phyloP scores from a whole-genome alignment of 108 stramenopile species.

The Thalassiosira profunda region DNA sequence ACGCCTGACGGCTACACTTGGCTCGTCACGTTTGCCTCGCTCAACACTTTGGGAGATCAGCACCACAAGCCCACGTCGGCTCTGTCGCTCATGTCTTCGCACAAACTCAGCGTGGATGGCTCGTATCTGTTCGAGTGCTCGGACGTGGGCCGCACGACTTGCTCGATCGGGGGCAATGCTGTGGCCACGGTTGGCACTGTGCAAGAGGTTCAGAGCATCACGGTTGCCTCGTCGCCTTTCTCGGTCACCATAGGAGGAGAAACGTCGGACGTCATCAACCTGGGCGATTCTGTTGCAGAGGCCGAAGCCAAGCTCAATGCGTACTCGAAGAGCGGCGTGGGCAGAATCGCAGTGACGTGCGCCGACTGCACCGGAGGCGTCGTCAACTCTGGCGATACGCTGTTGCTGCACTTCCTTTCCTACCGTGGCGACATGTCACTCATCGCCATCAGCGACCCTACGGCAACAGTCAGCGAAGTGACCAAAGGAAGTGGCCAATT shows the following conservation, averaged over 20 bases:
- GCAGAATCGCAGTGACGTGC: slow-evolving; percentile 36
- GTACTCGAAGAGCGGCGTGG: slow-evolving; percentile 29
- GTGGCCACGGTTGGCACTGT: slow-evolving; percentile 32
- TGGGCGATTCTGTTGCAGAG: slow-evolving; percentile 27
- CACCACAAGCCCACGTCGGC: slow-evolving; percentile 26
- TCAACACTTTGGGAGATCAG: slow-evolving; percentile 44
- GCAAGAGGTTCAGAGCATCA: slow-evolving; percentile 40
- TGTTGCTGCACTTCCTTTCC: slow-evolving; percentile 40
- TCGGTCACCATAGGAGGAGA: slow-evolving; percentile 44
- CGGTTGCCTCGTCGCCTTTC: slow-evolving; percentile 34
- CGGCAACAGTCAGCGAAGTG: slow-evolving; percentile 31
- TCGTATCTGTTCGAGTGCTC: slow-evolving; percentile 49
- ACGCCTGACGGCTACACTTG: slow-evolving; percentile 61
- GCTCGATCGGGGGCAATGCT: slow-evolving; percentile 32
- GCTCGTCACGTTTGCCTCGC: slow-evolving; percentile 58
- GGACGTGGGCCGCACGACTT: slow-evolving; percentile 27
- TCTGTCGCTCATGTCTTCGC: slow-evolving; percentile 26
- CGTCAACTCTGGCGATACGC: slow-evolving; percentile 21
- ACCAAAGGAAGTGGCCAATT: slow-evolving; percentile 50
- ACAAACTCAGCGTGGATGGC: slow-evolving; percentile 54
- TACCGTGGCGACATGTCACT: slow-evolving; percentile 51
- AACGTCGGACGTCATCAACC: slow-evolving; percentile 29
- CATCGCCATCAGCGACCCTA: slow-evolving; percentile 31
- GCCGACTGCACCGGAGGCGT: slow-evolving; percentile 15
- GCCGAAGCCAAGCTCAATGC: slow-evolving; percentile 45